Evolutionary conservation across 805 yeast genomes (phyloP).

Genomic region (Monosporozyma solicola): DNA sequence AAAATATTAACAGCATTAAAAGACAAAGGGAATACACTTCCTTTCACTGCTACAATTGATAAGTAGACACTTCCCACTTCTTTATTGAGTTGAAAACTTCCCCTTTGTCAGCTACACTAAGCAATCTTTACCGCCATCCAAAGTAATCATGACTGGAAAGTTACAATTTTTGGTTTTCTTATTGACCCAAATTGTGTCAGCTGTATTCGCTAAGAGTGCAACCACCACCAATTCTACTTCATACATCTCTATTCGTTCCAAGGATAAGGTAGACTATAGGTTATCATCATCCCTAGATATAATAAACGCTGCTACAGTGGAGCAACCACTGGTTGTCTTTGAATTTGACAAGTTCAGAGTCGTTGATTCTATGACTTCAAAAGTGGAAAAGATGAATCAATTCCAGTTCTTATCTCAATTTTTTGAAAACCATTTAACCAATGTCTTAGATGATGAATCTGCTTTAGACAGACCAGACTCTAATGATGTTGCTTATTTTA

Average conservation of each 20-base stretch:
- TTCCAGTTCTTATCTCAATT: constrained; percentile 15
- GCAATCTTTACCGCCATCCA: background rate
- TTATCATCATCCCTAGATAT: constrained; percentile 3
- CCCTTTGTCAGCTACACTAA: background rate
- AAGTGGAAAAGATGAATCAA: constrained; percentile 5
- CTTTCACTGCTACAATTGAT: background rate
- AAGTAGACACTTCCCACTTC: background rate
- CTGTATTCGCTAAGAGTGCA: constrained; percentile 3
- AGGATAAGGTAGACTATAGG: constrained; percentile 1
- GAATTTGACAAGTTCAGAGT: constrained; percentile 17
- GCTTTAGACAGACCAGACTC: background rate
- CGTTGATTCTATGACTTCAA: constrained; percentile 4
- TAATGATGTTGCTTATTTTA: constrained; percentile 1
- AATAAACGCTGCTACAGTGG: constrained; percentile 5
- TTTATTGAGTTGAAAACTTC: background rate
- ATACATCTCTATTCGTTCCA: constrained; percentile 5
- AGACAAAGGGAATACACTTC: background rate
- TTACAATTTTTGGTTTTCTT: background rate
- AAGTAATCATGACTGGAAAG: constrained; percentile 22
- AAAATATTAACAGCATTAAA: background rate
- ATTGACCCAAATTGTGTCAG: constrained; percentile 3
- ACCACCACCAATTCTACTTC: constrained; percentile 4
- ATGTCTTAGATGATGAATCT: constrained; percentile 8
- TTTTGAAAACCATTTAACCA: constrained; percentile 11
- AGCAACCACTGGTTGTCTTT: constrained; percentile 19